Evolutionary conservation across 2,329 filamentous ascomycete species (phyloP).

Genomic region (Tolypocladium cylindrosporum): DNA sequence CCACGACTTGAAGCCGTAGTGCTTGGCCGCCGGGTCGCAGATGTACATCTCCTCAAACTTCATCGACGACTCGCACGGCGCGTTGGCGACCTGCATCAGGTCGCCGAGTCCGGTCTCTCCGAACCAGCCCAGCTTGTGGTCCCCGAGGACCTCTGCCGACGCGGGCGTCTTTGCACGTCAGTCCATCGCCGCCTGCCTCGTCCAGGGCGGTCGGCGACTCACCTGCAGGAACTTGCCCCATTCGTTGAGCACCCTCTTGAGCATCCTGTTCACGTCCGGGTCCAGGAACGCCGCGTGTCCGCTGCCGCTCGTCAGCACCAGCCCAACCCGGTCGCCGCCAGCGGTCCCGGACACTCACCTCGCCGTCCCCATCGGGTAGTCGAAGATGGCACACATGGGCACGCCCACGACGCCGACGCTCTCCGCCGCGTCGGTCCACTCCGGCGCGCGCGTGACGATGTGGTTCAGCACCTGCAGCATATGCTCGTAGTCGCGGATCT

Average conservation of each 20-base stretch:
- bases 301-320: conserved; percentile 12
- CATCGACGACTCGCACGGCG: conserved; percentile 26
- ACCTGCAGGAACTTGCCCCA: conserved; percentile 46
- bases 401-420: conserved; percentile 42
- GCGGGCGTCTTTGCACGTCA: conserved; percentile 28
- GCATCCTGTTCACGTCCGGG: conserved; percentile 40
- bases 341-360: conserved; percentile 19
- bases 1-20: conserved; percentile 58
- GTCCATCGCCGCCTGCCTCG: neutral
- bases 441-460: conserved; percentile 37
- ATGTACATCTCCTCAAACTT: conserved; percentile 51
- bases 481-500: conserved; percentile 56
- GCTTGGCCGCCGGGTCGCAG: conserved; percentile 42
- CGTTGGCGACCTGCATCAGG: conserved; percentile 41
- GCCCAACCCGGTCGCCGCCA: neutral
- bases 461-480: conserved; percentile 60
- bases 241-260: conserved; percentile 45
- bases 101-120: conserved; percentile 36
- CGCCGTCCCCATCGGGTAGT: conserved; percentile 46
- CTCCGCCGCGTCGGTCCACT: conserved; percentile 42
- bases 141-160: conserved; percentile 41
- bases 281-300: conserved; percentile 45
- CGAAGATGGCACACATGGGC: conserved; percentile 42
- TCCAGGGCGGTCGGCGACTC: neutral
- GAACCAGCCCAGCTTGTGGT: conserved; percentile 42